phyloP scores from a whole-genome alignment of 345 rosid genomes.

The Salix viminalis region DNA sequence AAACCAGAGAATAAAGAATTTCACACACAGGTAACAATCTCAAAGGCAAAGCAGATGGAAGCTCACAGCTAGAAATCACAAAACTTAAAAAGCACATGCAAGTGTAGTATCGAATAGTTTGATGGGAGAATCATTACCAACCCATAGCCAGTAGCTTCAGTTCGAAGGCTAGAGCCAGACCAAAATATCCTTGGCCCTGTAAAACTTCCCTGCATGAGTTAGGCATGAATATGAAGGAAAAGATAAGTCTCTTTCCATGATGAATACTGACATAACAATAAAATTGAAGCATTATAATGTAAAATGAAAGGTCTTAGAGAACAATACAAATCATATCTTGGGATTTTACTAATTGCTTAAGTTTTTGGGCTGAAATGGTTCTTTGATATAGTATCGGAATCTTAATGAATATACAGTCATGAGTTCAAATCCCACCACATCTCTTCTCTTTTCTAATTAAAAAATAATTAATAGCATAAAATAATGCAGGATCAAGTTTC shows the following conservation, averaged over 20 bases:
- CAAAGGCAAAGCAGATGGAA: neutral
- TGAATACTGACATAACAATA: neutral
- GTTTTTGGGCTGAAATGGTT: too few species aligned
- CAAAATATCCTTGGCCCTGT: slow-evolving; percentile 93
- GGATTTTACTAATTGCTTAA: too few species aligned
- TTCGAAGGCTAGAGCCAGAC: slow-evolving; percentile 98
- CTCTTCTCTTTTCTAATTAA: too few species aligned
- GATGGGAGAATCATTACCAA: slow-evolving; percentile 52
- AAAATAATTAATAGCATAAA: too few species aligned
- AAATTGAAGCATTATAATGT: neutral
- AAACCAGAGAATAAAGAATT: neutral
- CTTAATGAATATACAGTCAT: too few species aligned
- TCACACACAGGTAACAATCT: neutral
- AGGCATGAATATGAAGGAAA: slow-evolving; percentile 41
- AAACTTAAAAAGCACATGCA: neutral
- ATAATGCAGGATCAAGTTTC: too few species aligned
- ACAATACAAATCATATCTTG: too few species aligned
- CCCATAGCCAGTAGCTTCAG: slow-evolving; percentile 99
- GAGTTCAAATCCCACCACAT: too few species aligned
- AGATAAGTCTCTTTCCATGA: slow-evolving; percentile 19
- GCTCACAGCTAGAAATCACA: neutral
- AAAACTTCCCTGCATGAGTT: slow-evolving; percentile 98
- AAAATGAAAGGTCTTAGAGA: neutral
- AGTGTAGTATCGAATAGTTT: slow-evolving; percentile 7
- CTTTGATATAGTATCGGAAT: too few species aligned